Evolutionary conservation across 1,284 basidiomycete genomes (phyloP).

Genomic region (Thelephora terrestris): DNA sequence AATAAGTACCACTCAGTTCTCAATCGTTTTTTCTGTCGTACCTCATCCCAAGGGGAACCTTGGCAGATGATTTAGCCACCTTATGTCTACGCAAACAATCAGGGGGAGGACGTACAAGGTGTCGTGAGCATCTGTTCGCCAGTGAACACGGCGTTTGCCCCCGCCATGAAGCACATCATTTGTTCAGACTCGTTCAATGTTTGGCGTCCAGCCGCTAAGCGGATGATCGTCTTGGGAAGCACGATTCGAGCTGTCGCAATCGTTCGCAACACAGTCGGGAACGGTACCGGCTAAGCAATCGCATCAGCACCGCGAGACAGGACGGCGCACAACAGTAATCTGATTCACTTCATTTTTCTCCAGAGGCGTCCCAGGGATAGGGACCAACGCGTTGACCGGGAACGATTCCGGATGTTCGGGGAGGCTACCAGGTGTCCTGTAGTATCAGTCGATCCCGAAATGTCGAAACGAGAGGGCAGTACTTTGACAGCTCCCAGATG

Average conservation of each 20-base stretch:
- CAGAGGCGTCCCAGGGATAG: conserved; percentile 65
- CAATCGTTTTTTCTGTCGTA: conserved; percentile 16
- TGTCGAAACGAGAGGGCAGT: conserved; percentile 19
- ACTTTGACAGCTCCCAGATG: conserved; percentile 92
- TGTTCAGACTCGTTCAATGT: conserved; percentile 88
- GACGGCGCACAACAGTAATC: not conserved
- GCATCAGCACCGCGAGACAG: not conserved
- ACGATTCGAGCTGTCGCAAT: conserved; percentile 93
- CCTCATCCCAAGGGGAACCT: conserved; percentile 85
- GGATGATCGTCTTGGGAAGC: conserved; percentile 88
- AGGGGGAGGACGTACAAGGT: conserved; percentile 54
- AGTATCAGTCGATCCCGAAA: not conserved
- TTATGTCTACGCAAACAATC: not conserved
- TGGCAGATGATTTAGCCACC: conserved; percentile 8
- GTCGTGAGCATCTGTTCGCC: conserved; percentile 97
- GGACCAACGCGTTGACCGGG: conserved; percentile 92
- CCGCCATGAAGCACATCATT: conserved; percentile 97
- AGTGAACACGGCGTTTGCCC: conserved; percentile 97
- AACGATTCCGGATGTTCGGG: conserved; percentile 96
- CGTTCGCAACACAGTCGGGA: conserved; percentile 85
- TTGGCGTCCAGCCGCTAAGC: conserved; percentile 90
- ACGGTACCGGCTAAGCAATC: conserved; percentile 53
- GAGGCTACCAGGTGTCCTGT: conserved; percentile 43
- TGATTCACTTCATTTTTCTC: conserved; percentile 55
- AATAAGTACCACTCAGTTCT: conserved; percentile 1